Conservation (phyloP, 2,329 filamentous ascomycete species). For the Penicillium sp. region DNA sequence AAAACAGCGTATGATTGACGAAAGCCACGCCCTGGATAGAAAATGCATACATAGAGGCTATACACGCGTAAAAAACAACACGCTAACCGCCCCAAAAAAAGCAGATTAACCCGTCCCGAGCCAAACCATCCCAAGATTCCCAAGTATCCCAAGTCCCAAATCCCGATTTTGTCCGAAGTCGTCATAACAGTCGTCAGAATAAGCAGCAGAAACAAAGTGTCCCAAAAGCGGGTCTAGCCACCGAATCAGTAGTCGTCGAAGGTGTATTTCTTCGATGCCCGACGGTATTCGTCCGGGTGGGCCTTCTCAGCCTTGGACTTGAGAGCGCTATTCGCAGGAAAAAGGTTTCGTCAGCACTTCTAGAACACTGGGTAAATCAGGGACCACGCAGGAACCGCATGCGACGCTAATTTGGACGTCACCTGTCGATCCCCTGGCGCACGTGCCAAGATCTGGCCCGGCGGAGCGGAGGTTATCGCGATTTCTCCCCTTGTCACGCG, state of each 20-base stretch:
- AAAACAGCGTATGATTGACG: conserved; percentile 17
- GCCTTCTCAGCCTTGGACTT: conserved; percentile 45
- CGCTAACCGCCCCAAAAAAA: conserved; percentile 14
- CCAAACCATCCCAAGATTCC: conserved; percentile 10
- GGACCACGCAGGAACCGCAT: conserved; percentile 6
- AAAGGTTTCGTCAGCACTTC: conserved; percentile 26
- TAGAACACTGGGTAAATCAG: conserved; percentile 4
- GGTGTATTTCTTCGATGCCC: conserved; percentile 43
- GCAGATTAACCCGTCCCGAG: conserved; percentile 9
- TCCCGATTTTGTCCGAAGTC: conserved; percentile 19
- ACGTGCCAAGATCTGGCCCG: conserved; percentile 35
- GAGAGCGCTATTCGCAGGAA: conserved; percentile 28
- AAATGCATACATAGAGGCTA: background rate
- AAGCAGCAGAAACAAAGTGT: conserved; percentile 7
- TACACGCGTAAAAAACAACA: conserved; percentile 11
- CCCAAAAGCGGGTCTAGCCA: background rate
- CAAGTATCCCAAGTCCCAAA: conserved; percentile 5
- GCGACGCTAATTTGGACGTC: conserved; percentile 10
- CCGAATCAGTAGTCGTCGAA: conserved; percentile 34
- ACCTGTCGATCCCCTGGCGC: conserved; percentile 17
- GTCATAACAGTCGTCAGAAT: conserved; percentile 23
- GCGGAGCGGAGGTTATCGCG: conserved; percentile 36
- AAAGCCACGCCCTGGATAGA: background rate
- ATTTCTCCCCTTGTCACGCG: conserved; percentile 12
- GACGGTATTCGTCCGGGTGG: conserved; percentile 47